Evolutionary conservation across 306 rosid genomes (phyloP), one percentile per base, ranked within the genome.

Genomic region (Chamaecrista fasciculata): DNA sequence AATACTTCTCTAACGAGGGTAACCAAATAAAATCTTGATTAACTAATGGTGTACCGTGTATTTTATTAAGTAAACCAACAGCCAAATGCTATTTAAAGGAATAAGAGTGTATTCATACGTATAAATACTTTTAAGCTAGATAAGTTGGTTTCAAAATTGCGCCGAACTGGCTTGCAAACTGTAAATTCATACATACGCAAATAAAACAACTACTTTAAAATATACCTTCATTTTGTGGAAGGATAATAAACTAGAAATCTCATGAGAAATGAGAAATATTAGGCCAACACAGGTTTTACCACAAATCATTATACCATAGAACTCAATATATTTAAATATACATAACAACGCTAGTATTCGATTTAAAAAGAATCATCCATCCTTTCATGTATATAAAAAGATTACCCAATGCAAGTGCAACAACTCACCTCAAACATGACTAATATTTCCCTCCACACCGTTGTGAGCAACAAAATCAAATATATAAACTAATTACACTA

Each of bases 401-500:
- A 57, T 50, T 39, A 63, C 71, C 63, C 10, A 36, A 16, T 2
- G 29, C 72, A 70, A 57, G 69, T 46, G 62, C 75, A 44, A 20
- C 75, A 70, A 71, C 51, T 40, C 63, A 10, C 58, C 12, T 15
- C 50, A 72, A 34, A 59, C 73, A 58, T 5, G 47, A 23, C 11
- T 24, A 56, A 6, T 25, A 55, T 64, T 51, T 31, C 47, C 47
- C 69, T 62, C 36, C n/a, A 51, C 61, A 31, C 63, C 21, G 24
- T 43, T 26, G 14, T 44, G 58, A 65, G 75, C 16, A 58, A 55
- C 19, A 47, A 61, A 67, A 66, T 67, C 57, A 49, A 31, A 46
- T 42, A 53, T 66, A 72, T 66, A 69, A 76, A 50, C 69, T 51
- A 33, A 57, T 57, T 15, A 53, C 79, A 71, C 36, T 28, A 36